A percentile compares a stretch with the other conserved stretches of the same genome.
Evolutionary conservation across 129 eudicot genomes (phyloP).

Genomic region (Scalesia atractyloides): DNA sequence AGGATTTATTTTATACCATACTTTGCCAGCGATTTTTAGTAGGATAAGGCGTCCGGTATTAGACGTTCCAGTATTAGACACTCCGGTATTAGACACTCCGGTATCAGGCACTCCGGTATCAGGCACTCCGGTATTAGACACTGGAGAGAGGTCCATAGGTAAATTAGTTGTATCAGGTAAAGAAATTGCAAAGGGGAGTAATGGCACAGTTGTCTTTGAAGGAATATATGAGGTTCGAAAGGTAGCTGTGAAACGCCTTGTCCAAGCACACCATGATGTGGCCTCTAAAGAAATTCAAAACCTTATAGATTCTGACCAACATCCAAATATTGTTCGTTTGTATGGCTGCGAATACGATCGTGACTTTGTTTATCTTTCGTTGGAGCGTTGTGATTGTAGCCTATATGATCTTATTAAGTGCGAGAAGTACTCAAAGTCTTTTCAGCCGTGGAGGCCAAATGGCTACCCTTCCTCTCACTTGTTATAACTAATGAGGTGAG

Average conservation of each 20-base stretch:
- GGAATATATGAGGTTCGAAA: constrained; percentile 88
- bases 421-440: constrained; percentile 39
- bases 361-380: constrained; percentile 80
- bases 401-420: constrained; percentile 61
- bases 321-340: constrained; percentile 83
- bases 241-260: constrained; percentile 96
- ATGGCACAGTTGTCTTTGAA: constrained; percentile 90
- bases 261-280: constrained; percentile 80
- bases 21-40: too few relatives aligned
- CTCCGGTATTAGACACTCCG: background rate
- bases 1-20: too few relatives aligned
- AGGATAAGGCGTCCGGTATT: background rate
- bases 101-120: too few relatives aligned
- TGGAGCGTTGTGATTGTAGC: constrained; percentile 85
- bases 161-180: constrained; percentile 67
- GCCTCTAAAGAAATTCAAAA: constrained; percentile 92
- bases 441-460: constrained; percentile 62
- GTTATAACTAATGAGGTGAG: constrained; percentile 77
- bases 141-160: constrained; percentile 68
- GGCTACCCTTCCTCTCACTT: constrained; percentile 80
- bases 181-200: constrained; percentile 97
- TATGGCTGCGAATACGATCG: constrained; percentile 89
- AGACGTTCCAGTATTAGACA: background rate
- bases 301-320: constrained; percentile 88
- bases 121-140: background rate